Conservation (phyloP, 345 rosid species). For the Hibiscus syriacus region DNA sequence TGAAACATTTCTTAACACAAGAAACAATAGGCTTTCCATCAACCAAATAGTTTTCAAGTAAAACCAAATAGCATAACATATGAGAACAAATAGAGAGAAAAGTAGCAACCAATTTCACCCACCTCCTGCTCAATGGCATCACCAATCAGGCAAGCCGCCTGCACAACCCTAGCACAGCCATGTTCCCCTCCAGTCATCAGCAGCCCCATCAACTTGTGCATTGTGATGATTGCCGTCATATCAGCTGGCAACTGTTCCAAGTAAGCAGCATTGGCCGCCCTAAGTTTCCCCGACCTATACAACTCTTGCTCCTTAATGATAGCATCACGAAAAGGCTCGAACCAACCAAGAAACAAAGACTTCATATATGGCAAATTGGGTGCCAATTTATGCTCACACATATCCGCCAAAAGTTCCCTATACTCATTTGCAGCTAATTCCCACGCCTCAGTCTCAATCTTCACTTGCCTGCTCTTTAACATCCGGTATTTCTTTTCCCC, state of each 20-base stretch:
- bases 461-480: conserved; percentile 73
- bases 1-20: background rate
- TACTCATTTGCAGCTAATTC: conserved; percentile 80
- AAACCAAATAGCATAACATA: background rate
- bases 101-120: conserved; percentile 11
- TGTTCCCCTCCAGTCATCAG: conserved; percentile 76
- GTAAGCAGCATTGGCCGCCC: conserved; percentile 38
- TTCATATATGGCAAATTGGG: conserved; percentile 90
- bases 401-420: conserved; percentile 66
- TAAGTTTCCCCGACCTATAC: conserved; percentile 47
- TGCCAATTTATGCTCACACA: conserved; percentile 92
- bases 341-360: conserved; percentile 92
- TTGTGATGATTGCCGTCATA: conserved; percentile 83
- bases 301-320: conserved; percentile 63
- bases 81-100: conserved; percentile 11
- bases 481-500: conserved; percentile 27
- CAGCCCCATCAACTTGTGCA: conserved; percentile 75
- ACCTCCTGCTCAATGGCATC: conserved; percentile 99
- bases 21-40: background rate
- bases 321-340: conserved; percentile 77
- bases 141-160: conserved; percentile 68
- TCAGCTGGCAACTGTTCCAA: conserved; percentile 81
- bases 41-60: background rate
- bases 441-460: conserved; percentile 95
- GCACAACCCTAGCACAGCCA: conserved; percentile 65